Evolutionary conservation across 1,284 basidiomycete species (phyloP), one percentile per base, ranked within the genome.

Genomic region (Rhodofomes roseus): DNA sequence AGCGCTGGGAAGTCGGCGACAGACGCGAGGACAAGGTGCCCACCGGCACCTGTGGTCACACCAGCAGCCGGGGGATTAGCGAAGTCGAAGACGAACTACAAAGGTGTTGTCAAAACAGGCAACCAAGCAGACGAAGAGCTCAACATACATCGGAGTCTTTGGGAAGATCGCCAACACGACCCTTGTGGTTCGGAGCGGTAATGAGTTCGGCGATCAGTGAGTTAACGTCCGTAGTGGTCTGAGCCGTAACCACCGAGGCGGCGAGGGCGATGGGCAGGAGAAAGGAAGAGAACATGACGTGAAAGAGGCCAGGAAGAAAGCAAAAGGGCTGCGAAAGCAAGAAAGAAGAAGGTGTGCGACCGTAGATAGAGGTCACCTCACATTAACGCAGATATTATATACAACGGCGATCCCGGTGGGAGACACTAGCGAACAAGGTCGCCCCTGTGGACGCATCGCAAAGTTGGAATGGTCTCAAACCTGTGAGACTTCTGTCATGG

Each of bases 1-100:
- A 71, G 59, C 4, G 64, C 70, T 2, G 71, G 71, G 62, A 71
- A 73, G 63, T 70, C 68, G 14, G 59, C 59, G 27, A 67, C 65
- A 31, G 65, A 68, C 14, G 69, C 70, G 39, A 63, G 63, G 39
- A 69, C 64, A 23, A 65, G 58, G 43, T 60, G 56, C 16, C 72
- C 72, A 25, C 63, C 72, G 9, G 66, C 66, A 46, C 67, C 68
- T 36, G 22, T 46, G 44, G 44, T 46, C 1, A 46, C 23, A 20
- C 23, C 44, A 4, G 44, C 44, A 27, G 44, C 8, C 9, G 44
- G 44, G 3, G 44, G 44, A 20, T 46, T 46, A 4, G 44, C 44
- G 16, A 46, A 46, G 23, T 46, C 44, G 46, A 48, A 29, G 8
- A 48, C 25, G 27, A 48, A 48, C 46, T 48, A 16, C 9, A n/a